Base-by-base conservation (phyloP, 306 rosid species). In the Cicer yamashitae region DNA sequence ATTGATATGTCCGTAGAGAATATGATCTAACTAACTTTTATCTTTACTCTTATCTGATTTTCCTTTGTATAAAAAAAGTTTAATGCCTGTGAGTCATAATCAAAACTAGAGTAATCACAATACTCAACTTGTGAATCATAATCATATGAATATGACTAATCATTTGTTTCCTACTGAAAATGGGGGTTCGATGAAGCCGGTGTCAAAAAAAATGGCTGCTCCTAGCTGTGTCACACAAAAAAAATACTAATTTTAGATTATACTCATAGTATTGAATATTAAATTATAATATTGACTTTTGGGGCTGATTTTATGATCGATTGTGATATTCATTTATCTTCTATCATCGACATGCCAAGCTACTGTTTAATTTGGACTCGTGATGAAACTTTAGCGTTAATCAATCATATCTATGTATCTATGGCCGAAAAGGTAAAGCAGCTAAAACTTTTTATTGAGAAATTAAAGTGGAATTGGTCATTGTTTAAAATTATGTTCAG, bases 221-320 rank as follows among this genome's bases (percentile, higher is more conserved):
- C 7, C 30, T 39, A 20, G 34, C 34, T 25, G 3, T 7, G 39
- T 10, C 34, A 22, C 25, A 25, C 3, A 41, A 34, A 13, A 46
- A 39, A 41, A 15, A 63, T 14, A 25, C 34, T 25, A 25, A 30
- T 56, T 25, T 67, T 54, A 8, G 51, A 77, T 44, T 52, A 9
- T 3, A 14, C 11, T 58, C 60, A 11, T 30, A 14, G 40, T 70
- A 60, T 70, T 50, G 57, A 70, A 41, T 18, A 43, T 25, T 37
- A 13, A 37, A 52, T 68, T 71, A 57, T 56, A 30, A 62, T 74
- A 61, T 82, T 58, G 72, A 82, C 76, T 47, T 77, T 71, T 18
- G 41, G 7, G 59, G 58, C 18, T 47, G 66, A 65, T 81, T 66
- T 46, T 56, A 56, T 38, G 51, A 64, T 50, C 1, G 34, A 25